Conservation (phyloP, 2,329 filamentous ascomycete species). For the Keithomyces neogunnii region DNA sequence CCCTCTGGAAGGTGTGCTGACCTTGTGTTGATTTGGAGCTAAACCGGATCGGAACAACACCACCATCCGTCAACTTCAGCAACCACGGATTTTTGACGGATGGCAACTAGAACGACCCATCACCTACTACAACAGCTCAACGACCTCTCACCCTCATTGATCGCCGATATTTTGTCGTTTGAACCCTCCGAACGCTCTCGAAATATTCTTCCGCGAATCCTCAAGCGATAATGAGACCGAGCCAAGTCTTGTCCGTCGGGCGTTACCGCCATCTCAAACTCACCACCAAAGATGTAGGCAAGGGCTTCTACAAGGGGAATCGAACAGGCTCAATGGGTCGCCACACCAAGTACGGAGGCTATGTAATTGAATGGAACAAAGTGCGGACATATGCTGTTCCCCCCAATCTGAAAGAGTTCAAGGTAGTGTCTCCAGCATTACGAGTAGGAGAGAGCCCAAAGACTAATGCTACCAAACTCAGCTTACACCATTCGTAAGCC, state of each 20-base stretch:
- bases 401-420: slow-evolving; percentile 54
- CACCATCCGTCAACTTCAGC: slow-evolving; percentile 8
- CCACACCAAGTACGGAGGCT: slow-evolving; percentile 77
- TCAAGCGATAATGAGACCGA: slow-evolving; percentile 52
- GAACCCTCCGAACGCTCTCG: not conserved
- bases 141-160: not conserved
- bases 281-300: slow-evolving; percentile 87
- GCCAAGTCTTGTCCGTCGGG: slow-evolving; percentile 55
- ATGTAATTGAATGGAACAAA: slow-evolving; percentile 75
- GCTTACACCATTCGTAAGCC: slow-evolving; percentile 74
- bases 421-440: slow-evolving; percentile 42
- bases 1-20: too few species aligned
- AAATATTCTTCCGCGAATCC: not conserved
- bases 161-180: not conserved
- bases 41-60: slow-evolving; percentile 22
- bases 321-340: slow-evolving; percentile 78
- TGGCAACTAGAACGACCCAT: not conserved
- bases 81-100: slow-evolving; percentile 11
- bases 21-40: not conserved
- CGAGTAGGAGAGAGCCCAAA: not conserved
- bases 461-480: slow-evolving; percentile 26
- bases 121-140: not conserved
- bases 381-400: slow-evolving; percentile 88
- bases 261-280: slow-evolving; percentile 68
- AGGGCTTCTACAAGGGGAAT: slow-evolving; percentile 96